Evolutionary conservation across 495 filamentous ascomycete species (phyloP), one percentile per base, ranked within the genome.

Genomic region (Podospora appendiculata): DNA sequence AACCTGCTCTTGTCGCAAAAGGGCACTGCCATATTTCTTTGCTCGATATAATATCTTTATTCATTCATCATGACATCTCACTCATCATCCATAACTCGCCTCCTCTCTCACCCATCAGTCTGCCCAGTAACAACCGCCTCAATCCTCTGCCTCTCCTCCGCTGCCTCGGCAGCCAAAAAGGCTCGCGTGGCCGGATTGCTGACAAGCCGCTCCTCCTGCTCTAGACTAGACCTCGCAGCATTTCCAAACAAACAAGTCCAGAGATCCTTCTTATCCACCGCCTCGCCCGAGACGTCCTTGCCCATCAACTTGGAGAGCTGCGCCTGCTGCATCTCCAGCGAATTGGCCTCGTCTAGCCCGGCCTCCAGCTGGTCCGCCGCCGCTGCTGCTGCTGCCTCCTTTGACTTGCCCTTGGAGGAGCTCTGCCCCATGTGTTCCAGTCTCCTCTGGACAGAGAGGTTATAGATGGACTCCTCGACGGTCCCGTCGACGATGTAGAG

Each of bases 401-500:
- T 76, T 44, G 17, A 53, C 54, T 67, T 70, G 16, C 50, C 64
- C 58, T 62, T 69, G 19, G 50, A 47, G 18, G 54, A 56, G n/a
- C 41, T 47, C 25, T 77, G 70, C 1, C 78, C 76, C 53, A 95
- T 86, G 56, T 95, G 88, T 56, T 82, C 80, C 45, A 95, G 70
- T 11, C 92, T 81, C 38, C 89, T 75, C 41, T 78, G 69, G 10
- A 94, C 89, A 0, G 88, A 90, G 16, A 96, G 78, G 36, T 90
- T 80, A 62, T 96, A 88, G 42, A 98, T 93, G 0, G 84, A 83
- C 64, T 94, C 83, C 58, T 98, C 92, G 2, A 96, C 89, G 0
- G 92, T 95, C 44, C 85, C 87, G 4, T 85, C 82, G 17, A 95
- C 78, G 2, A 96, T 78, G 64, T 98, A 98, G 67, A 96, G 86